Evolutionary conservation across 371 early-diverging fungal species (phyloP).

Genomic region (Lichtheimia ramosa): DNA sequence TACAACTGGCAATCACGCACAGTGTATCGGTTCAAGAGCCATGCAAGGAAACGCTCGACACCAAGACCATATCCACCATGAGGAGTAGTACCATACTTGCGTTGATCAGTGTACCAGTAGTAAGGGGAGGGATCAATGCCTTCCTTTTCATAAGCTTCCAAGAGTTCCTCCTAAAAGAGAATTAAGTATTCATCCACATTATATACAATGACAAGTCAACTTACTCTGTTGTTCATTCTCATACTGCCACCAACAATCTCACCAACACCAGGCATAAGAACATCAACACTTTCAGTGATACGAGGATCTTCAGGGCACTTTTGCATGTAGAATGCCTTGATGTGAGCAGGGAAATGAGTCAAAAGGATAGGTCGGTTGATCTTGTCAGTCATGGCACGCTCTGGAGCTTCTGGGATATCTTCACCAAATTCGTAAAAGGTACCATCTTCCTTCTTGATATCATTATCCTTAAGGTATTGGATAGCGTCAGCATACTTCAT

Average conservation of each 20-base stretch:
- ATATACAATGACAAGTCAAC: conserved; percentile 7
- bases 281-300: conserved; percentile 97
- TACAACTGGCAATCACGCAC: conserved; percentile 96
- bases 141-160: conserved; percentile 95
- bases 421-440: conserved; percentile 94
- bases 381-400: conserved; percentile 97
- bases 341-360: conserved; percentile 96
- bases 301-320: conserved; percentile 78
- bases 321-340: conserved; percentile 99
- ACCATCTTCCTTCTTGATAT: conserved; percentile 92
- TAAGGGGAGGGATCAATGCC: conserved; percentile 97
- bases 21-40: conserved; percentile 92
- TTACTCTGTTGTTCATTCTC: conserved; percentile 90
- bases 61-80: conserved; percentile 99
- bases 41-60: conserved; percentile 98
- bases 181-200: background rate
- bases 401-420: conserved; percentile 99
- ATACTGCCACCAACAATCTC: conserved; percentile 99
- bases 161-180: conserved; percentile 69
- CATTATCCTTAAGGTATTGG: conserved; percentile 89
- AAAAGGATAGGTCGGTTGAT: conserved; percentile 97
- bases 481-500: conserved; percentile 99
- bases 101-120: conserved; percentile 99
- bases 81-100: conserved; percentile 97
- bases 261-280: conserved; percentile 99